Evolutionary conservation across 331 rosid species (phyloP), one percentile per base, ranked within the genome.

Genomic region (Spiraea crenata): DNA sequence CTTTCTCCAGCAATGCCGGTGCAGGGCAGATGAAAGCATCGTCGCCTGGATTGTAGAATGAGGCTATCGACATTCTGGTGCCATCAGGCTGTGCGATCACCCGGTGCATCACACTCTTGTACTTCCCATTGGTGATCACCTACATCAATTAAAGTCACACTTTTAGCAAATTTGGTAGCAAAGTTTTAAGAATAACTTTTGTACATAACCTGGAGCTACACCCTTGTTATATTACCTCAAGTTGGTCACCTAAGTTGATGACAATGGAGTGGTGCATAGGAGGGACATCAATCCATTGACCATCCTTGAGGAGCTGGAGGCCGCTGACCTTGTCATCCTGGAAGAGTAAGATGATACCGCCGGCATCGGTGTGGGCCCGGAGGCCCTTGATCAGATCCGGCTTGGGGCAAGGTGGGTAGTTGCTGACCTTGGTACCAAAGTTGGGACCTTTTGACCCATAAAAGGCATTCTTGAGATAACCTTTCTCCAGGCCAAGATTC

Each of bases 241-340:
- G 96, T 81, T 95, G 99, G 71, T 95, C 99, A 17, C 98, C 99
- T 7, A 91, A 82, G 85, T 93, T 93, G 90, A 91, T 69, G 67
- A 93, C 99, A 66, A 93, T 89, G 80, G 99, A 91, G 87, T 95
- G 98, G 73, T 82, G 96, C 93, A 89, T 76, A 8, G 98, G 99
- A 0, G 99, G 99, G 69, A 95, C 99, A 77, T 89, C 96, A 44
- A 89, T 63, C 99, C 99, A 95, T 9, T 89, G 70, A 16, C 72
- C 96, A 57, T 86, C 96, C 76, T 95, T 95, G 71, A 95, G 98
- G 3, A 95, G 98, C 85, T 95, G 99, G 34, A 95, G 82, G 8
- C 99, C 99, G 70, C 97, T 87, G 82, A 95, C 96, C 79, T 91
- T 89, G 82, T 89, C 92, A 72, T 95, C 99, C 81, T 95, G 99